These are phyloP conservation scores for Cutaneotrichosporon arboriforme DNA, from an alignment of 1,284 basidiomycete genomes.

Conservation along the genomic window DNA sequence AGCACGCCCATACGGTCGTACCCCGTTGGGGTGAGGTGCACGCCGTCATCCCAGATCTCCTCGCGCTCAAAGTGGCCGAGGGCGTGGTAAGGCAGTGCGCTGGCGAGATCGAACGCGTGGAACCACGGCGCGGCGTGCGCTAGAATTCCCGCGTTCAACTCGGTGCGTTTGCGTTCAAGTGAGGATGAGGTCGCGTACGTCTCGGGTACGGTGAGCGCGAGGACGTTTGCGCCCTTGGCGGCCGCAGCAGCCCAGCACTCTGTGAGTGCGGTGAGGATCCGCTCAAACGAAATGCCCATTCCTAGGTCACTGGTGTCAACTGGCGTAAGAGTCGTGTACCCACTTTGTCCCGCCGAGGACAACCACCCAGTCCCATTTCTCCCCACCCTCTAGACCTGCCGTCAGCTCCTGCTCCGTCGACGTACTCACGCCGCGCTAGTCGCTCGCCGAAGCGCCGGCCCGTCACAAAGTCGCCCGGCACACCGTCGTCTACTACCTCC, in stretches of 20 bases:
- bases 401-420: background rate
- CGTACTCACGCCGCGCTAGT: background rate
- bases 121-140: background rate
- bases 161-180: background rate
- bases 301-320: conserved; percentile 8
- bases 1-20: conserved; percentile 7
- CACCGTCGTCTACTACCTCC: conserved; percentile 2
- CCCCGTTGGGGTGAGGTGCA: conserved; percentile 5
- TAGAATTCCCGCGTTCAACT: conserved; percentile 1
- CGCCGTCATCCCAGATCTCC: conserved; percentile 7
- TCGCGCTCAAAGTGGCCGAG: background rate
- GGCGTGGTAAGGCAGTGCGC: conserved; percentile 4
- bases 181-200: background rate
- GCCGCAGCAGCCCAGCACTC: background rate
- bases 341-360: conserved; percentile 12
- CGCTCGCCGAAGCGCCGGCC: background rate
- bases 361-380: conserved; percentile 6
- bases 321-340: background rate
- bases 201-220: conserved; percentile 11
- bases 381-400: background rate
- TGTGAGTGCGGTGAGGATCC: background rate
- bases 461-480: background rate
- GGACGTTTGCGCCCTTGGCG: background rate
- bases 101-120: conserved; percentile 5
- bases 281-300: background rate